phyloP scores from a whole-genome alignment of 179 eudicot genomes.

The Silene noctiflora region DNA sequence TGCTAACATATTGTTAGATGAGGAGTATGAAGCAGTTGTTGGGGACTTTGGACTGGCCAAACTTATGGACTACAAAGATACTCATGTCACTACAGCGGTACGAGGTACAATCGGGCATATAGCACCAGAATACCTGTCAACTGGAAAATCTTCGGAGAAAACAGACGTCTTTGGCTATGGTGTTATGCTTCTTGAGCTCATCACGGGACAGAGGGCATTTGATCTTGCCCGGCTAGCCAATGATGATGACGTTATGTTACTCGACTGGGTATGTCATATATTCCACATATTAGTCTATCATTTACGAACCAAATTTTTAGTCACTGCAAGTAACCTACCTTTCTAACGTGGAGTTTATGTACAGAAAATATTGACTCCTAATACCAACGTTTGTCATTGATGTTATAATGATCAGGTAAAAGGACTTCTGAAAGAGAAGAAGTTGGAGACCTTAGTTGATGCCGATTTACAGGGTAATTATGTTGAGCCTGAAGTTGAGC shows the following conservation, averaged over 20 bases:
- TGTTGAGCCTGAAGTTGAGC: slow-evolving; percentile 39
- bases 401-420: slow-evolving; percentile 31
- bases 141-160: slow-evolving; percentile 43
- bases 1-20: slow-evolving; percentile 45
- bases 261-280: slow-evolving; percentile 36
- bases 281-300: background rate
- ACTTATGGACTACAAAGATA: slow-evolving; percentile 46
- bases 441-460: slow-evolving; percentile 40
- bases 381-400: background rate
- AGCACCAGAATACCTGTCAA: slow-evolving; percentile 47
- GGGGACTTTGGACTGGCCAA: slow-evolving; percentile 47
- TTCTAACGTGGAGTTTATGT: background rate
- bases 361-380: background rate
- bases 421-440: slow-evolving; percentile 44
- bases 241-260: slow-evolving; percentile 43
- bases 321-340: background rate
- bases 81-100: slow-evolving; percentile 51
- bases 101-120: slow-evolving; percentile 52
- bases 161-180: slow-evolving; percentile 47
- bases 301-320: background rate
- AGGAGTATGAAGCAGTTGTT: slow-evolving; percentile 46
- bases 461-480: slow-evolving; percentile 35
- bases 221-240: slow-evolving; percentile 46
- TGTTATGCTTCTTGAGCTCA: slow-evolving; percentile 40
- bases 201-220: slow-evolving; percentile 43